These are phyloP conservation scores for Rusavskia elegans DNA, from an alignment of 495 filamentous ascomycete genomes.

Conservation along the genomic window DNA sequence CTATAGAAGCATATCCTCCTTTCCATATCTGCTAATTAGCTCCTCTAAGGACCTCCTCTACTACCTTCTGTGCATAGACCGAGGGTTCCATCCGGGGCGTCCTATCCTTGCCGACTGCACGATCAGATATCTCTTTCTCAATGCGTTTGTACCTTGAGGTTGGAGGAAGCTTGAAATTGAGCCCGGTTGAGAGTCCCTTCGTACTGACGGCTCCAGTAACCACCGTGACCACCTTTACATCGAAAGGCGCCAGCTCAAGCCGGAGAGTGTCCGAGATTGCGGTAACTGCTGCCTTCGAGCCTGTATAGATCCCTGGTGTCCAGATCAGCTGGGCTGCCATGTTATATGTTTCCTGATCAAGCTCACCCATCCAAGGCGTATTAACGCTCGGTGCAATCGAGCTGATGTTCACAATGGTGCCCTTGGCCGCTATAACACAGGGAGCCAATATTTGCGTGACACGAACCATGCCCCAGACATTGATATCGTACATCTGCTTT, in stretches of 20 bases:
- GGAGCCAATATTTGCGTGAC: slow-evolving; percentile 38
- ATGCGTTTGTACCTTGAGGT: too few species aligned
- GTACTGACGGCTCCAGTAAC: slow-evolving; percentile 8
- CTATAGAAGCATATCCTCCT: too few species aligned
- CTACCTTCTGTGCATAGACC: too few species aligned
- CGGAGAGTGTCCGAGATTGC: slow-evolving; percentile 21
- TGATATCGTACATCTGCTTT: slow-evolving; percentile 41
- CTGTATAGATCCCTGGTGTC: slow-evolving; percentile 18
- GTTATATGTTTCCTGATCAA: too few species aligned
- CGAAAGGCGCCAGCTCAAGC: slow-evolving; percentile 25
- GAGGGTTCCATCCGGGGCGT: too few species aligned
- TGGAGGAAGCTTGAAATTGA: too few species aligned
- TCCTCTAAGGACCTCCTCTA: too few species aligned
- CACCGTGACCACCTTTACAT: slow-evolving; percentile 19
- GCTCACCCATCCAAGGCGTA: slow-evolving; percentile 17
- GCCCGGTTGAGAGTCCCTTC: too few species aligned
- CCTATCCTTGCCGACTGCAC: too few species aligned
- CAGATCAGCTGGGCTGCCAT: too few species aligned
- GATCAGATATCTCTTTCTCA: too few species aligned
- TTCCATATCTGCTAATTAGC: too few species aligned
- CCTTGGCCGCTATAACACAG: slow-evolving; percentile 33
- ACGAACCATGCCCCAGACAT: slow-evolving; percentile 42
- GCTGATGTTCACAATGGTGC: slow-evolving; percentile 39
- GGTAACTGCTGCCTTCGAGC: slow-evolving; percentile 21
- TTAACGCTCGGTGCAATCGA: slow-evolving; percentile 30